Percentiles rank a stretch among this genome's conserved stretches.
These are phyloP conservation scores for Narthecium ossifragum DNA, from an alignment of 106 monocot species.

Conservation along the genomic window DNA sequence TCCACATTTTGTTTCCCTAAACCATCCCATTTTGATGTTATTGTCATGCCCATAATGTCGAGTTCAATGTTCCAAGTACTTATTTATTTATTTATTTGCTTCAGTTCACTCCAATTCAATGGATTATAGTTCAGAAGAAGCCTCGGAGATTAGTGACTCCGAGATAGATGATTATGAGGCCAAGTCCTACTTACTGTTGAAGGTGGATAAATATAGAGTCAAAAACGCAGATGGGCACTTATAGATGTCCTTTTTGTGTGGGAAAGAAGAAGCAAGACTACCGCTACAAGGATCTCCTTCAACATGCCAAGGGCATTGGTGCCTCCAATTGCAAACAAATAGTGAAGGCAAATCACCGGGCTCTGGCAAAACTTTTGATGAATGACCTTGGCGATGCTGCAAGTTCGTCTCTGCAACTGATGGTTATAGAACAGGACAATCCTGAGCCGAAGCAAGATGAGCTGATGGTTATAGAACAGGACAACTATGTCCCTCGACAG, in stretches of 20 bases:
- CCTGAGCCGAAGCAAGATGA: not conserved
- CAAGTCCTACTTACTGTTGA: not conserved
- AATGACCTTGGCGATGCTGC: not conserved
- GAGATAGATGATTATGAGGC: conserved; percentile 8
- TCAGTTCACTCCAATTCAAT: conserved; percentile 1
- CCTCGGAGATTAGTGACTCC: conserved; percentile 13
- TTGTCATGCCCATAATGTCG: too few relatives aligned
- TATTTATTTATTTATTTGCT: too few relatives aligned
- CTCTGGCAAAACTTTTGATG: conserved; percentile 14
- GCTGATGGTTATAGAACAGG: not conserved
- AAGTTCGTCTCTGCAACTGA: not conserved
- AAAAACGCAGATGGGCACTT: conserved; percentile 9
- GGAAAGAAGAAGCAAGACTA: conserved; percentile 23
- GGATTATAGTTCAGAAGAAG: conserved; percentile 8
- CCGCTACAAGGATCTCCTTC: conserved; percentile 10
- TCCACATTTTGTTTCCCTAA: too few relatives aligned
- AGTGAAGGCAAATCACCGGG: conserved; percentile 18
- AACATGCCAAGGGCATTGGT: conserved; percentile 12
- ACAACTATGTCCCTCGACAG: not conserved
- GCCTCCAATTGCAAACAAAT: conserved; percentile 3
- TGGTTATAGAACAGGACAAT: not conserved
- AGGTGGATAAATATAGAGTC: not conserved
- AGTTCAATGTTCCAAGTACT: too few relatives aligned
- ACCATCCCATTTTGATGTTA: too few relatives aligned
- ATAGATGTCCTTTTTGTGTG: conserved; percentile 17